These are phyloP conservation scores for Geranium incanum DNA, from an alignment of 441 rosid species.

Conservation along the genomic window DNA sequence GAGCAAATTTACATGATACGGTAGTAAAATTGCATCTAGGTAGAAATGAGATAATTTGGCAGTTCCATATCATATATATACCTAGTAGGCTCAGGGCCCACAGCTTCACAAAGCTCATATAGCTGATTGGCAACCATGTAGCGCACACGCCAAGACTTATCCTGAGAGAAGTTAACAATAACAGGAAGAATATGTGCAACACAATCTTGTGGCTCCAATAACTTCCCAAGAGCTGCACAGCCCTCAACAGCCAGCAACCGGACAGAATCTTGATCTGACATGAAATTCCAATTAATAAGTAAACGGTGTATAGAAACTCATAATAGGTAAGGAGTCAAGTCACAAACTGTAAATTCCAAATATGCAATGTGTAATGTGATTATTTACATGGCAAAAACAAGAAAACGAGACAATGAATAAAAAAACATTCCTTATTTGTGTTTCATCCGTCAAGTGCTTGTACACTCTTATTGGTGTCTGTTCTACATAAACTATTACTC, in stretches of 20 bases:
- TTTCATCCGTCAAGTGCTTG: background rate
- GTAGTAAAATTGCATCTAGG: background rate
- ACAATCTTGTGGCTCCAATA: constrained; percentile 87
- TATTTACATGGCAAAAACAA: no score
- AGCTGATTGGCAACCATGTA: constrained; percentile 98
- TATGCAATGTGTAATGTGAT: no score
- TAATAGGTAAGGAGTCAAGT: background rate
- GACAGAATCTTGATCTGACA: constrained; percentile 90
- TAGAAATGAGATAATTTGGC: background rate
- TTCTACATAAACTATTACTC: background rate
- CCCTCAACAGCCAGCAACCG: constrained; percentile 91
- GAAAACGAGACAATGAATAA: background rate
- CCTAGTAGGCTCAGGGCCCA: constrained; percentile 93
- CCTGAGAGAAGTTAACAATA: constrained; percentile 90
- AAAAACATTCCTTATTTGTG: background rate
- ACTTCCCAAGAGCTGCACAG: constrained; percentile 81
- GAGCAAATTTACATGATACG: background rate
- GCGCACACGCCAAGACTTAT: constrained; percentile 99
- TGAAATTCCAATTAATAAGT: background rate
- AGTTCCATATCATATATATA: constrained; percentile 19
- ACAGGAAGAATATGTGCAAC: constrained; percentile 75
- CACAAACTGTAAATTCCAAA: background rate
- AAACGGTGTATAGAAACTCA: background rate
- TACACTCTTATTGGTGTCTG: background rate
- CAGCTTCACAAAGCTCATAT: constrained; percentile 91